Evolutionary conservation across 164 flowering plant species (phyloP).

Genomic region (grape (Vitis vinifera)): DNA sequence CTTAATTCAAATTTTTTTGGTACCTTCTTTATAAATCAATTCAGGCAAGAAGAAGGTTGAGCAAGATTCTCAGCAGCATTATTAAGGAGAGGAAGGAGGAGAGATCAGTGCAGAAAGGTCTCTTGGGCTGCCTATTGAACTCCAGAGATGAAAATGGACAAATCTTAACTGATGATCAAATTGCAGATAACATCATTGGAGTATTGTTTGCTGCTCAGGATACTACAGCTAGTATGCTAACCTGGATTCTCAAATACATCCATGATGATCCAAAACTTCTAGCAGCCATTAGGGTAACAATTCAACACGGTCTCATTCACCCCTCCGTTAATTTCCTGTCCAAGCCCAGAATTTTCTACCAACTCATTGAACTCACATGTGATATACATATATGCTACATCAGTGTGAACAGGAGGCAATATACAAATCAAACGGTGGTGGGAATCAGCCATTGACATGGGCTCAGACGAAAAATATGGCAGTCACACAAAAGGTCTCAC

Average conservation of each 20-base stretch:
- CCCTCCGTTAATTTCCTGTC: too few species aligned
- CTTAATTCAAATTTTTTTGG: background rate
- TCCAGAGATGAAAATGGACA: constrained; percentile 1
- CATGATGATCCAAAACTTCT: constrained; percentile 13
- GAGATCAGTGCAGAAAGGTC: background rate
- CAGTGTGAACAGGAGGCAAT: too few species aligned
- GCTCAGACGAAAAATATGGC: too few species aligned
- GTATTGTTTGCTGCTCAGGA: constrained; percentile 26
- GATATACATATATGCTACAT: too few species aligned
- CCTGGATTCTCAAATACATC: constrained; percentile 25
- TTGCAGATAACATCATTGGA: constrained; percentile 20
- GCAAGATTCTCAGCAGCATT: constrained; percentile 4
- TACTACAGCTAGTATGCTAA: constrained; percentile 23
- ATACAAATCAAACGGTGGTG: too few species aligned
- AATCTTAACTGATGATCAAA: constrained; percentile 9
- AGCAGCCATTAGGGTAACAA: background rate
- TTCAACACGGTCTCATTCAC: too few species aligned
- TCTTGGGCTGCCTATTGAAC: constrained; percentile 7
- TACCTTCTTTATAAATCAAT: background rate
- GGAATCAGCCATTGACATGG: too few species aligned
- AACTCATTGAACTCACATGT: too few species aligned
- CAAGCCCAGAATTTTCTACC: too few species aligned
- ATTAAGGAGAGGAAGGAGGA: constrained; percentile 9
- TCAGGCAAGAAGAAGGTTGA: constrained; percentile 14
- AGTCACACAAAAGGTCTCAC: too few species aligned